Base-by-base conservation (phyloP, 2,329 filamentous ascomycete species). In the Penicillium palitans region DNA sequence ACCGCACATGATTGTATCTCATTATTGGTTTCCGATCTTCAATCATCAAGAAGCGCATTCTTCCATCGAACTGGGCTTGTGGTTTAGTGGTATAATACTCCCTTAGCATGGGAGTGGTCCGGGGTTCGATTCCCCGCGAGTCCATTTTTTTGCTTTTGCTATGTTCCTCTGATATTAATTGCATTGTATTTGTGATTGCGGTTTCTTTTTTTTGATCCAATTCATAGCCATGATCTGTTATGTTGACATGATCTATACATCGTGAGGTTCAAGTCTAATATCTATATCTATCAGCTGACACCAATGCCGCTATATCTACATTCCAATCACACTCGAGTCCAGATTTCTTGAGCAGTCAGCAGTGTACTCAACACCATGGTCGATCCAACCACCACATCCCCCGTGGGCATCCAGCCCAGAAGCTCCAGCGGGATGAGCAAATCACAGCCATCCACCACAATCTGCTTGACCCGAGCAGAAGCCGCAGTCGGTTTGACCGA, bases 301-400 rank as follows among this genome's bases (percentile, higher is more conserved):
- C 21, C 21, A 31, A 40, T 49, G n/a, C 9, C 15, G 19, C 10
- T 50, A n/a, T 45, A 25, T 47, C 19, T 21, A 42, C 4, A 17
- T 25, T 7, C 24, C 39, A 8, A 25, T 61, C 12, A 67, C 31
- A 66, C 58, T 29, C 50, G 52, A 8, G 52, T 79, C 88, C 88
- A 91, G 2, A 87, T 82, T 63, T 85, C 84, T 62, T 76, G 70
- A 1, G 82, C 81, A 10, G 86, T 86, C 46, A 90, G 68, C 4
- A 88, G 46, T 0, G 87, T 89, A 51, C 86, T 87, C 24, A 83
- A 66, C 21, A 88, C 73, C 81, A 87, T 88, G 9, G 81, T 80
- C 13, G 81, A 55, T 1, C 84, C 86, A 1, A 90, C 81, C 1
- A 79, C 74, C 3, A 83, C 79, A 0, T 80, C 73, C 10, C 80